Conservation (phyloP, 2,329 filamentous ascomycete genomes). For the Ophiostoma novo-ulmi region DNA sequence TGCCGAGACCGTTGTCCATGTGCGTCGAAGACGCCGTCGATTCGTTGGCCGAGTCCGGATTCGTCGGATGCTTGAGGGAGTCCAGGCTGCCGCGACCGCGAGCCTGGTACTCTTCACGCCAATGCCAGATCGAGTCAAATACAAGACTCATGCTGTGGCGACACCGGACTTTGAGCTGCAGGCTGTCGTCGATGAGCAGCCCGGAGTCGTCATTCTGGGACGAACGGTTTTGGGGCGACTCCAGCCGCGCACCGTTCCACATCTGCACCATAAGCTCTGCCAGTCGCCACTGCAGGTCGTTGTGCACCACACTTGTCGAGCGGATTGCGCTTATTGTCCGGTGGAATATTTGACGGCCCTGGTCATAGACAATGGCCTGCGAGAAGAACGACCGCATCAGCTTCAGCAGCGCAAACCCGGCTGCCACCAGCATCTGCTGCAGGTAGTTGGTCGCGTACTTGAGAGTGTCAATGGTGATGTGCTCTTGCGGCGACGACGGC, state of each 20-base stretch:
- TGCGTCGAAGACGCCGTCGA: conserved; percentile 64
- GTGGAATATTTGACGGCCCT: conserved; percentile 64
- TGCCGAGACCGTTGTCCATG: conserved; percentile 56
- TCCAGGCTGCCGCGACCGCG: conserved; percentile 65
- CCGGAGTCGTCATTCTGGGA: conserved; percentile 46
- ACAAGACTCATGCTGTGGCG: conserved; percentile 81
- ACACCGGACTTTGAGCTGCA: conserved; percentile 77
- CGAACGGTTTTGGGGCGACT: conserved; percentile 41
- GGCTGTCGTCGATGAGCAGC: conserved; percentile 59
- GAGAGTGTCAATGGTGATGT: conserved; percentile 50
- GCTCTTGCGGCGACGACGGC: conserved; percentile 42
- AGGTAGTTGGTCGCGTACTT: conserved; percentile 70
- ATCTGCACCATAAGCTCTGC: conserved; percentile 84
- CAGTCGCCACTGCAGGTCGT: conserved; percentile 73
- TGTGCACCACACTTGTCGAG: conserved; percentile 67
- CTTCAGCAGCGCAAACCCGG: conserved; percentile 71
- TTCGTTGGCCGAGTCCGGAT: conserved; percentile 72
- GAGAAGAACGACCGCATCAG: conserved; percentile 73
- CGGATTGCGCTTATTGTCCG: conserved; percentile 65
- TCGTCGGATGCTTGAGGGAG: conserved; percentile 80
- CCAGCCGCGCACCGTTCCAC: conserved; percentile 65
- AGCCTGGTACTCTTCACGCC: conserved; percentile 73
- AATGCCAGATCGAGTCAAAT: conserved; percentile 80
- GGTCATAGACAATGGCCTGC: conserved; percentile 63
- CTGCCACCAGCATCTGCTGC: conserved; percentile 80